phyloP scores from a whole-genome alignment of 192 early-diverging fungal species.

The Coemansia nantahalensis region DNA sequence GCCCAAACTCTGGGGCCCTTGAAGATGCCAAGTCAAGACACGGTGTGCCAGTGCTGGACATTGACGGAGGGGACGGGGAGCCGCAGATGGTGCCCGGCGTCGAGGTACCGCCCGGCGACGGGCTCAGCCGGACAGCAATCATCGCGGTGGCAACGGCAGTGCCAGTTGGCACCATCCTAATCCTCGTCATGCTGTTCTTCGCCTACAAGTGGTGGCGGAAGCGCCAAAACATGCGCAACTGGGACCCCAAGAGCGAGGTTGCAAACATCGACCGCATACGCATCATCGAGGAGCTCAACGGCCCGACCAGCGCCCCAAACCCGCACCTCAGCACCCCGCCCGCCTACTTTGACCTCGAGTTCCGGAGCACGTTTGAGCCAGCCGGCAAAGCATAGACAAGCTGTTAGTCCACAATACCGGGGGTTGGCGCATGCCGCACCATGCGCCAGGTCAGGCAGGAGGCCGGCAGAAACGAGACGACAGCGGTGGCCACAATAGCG shows the following conservation, averaged over 20 bases:
- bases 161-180: slow-evolving; percentile 25
- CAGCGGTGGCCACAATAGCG: too few species aligned
- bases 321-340: slow-evolving; percentile 11
- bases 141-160: slow-evolving; percentile 31
- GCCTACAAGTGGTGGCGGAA: slow-evolving; percentile 36
- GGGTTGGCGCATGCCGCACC: too few species aligned
- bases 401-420: too few species aligned
- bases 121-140: slow-evolving; percentile 27
- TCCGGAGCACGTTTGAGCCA: not conserved
- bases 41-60: too few species aligned
- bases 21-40: too few species aligned
- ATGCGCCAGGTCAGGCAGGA: too few species aligned
- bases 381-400: not conserved
- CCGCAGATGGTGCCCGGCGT: too few species aligned
- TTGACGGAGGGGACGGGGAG: not conserved
- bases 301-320: not conserved
- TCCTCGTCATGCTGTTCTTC: slow-evolving; percentile 40
- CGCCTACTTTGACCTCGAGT: slow-evolving; percentile 19
- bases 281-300: slow-evolving; percentile 29
- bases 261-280: slow-evolving; percentile 32
- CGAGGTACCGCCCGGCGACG: slow-evolving; percentile 4
- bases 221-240: slow-evolving; percentile 21
- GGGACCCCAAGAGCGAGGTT: slow-evolving; percentile 46
- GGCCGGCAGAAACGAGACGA: too few species aligned
- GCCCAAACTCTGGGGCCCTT: too few species aligned